Evolutionary conservation across 805 yeast species (phyloP), one percentile per base, ranked within the genome.

Genomic region (Candida hungchunana): DNA sequence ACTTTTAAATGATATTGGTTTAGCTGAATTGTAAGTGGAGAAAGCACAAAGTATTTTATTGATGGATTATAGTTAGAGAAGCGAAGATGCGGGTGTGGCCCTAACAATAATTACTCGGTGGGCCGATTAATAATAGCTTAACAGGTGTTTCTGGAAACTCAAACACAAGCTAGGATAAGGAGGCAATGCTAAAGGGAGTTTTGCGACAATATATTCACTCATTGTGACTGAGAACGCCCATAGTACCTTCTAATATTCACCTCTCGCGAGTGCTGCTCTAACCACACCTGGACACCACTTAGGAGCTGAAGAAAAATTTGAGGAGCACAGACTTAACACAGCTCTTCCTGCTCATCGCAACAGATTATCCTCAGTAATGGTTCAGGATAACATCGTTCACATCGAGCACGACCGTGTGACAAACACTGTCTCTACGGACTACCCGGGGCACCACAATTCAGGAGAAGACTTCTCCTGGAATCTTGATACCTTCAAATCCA

Each of bases 371-470:
- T 24, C 15, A 21, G 29, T 7, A 17, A 39, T 34, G 43, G 36
- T 36, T 14, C 46, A 42, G 26, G 59, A 53, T 32, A 79, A 82
- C 50, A 75, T 85, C 43, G 90, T 88, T 28, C 89, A 88, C 20
- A 81, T 88, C 34, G 95, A 89, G 56, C 81, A 82, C 60, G 93
- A 89, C 58, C 77, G 96, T 53, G 96, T 89, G 26, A 82, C 95
- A 13, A 86, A 88, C 63, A 86, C 93, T 4, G 71, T 90, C 1
- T 73, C 94, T 26, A 86, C 89, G 1, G 97, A 89, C 56, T 90
- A 88, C 57, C 97, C 97, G 6, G 97, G 97, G 2, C 85, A 82
- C 58, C 66, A 71, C 11, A 70, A 68, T 44, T 64, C 75, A 20
- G 70, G 69, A 20, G 80, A 69, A 22, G 88, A 79, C 48, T 66